These are phyloP conservation scores for Wickerhamomyces pijperi DNA, from an alignment of 805 yeast species.

Conservation along the genomic window DNA sequence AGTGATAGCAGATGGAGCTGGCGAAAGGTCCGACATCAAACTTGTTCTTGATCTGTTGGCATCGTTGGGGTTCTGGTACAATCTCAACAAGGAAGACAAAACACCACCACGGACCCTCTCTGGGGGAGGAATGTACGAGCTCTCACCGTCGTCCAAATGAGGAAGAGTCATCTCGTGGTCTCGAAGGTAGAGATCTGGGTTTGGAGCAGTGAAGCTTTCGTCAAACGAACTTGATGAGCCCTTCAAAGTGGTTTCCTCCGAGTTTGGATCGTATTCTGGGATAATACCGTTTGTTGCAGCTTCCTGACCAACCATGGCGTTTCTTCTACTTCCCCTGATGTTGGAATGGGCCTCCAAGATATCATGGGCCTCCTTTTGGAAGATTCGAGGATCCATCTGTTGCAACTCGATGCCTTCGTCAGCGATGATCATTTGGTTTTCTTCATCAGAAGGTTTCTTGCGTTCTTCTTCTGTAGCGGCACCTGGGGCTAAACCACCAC, in stretches of 20 bases:
- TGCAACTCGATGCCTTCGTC: constrained; percentile 33
- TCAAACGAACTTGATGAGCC: constrained; percentile 16
- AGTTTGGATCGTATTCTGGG: constrained; percentile 1
- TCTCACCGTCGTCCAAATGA: constrained; percentile 22
- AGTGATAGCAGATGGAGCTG: constrained; percentile 8
- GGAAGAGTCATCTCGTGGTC: constrained; percentile 17
- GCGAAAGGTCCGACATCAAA: constrained; percentile 8
- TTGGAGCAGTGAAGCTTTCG: constrained; percentile 23
- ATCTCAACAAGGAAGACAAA: constrained; percentile 59
- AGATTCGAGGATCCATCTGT: constrained; percentile 28
- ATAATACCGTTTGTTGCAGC: background rate
- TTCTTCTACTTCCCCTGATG: background rate
- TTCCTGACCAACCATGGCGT: background rate
- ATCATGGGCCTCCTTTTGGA: constrained; percentile 42
- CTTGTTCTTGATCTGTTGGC: constrained; percentile 15
- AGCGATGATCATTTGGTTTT: constrained; percentile 18
- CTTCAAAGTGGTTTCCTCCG: constrained; percentile 11
- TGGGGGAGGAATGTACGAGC: constrained; percentile 43
- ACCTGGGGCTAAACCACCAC: constrained; percentile 27
- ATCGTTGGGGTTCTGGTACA: constrained; percentile 42
- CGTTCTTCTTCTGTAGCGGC: constrained; percentile 12
- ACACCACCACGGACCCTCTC: constrained; percentile 76
- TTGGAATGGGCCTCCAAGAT: constrained; percentile 39
- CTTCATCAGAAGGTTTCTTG: constrained; percentile 23
- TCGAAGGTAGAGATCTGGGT: constrained; percentile 32